phyloP scores from a whole-genome alignment of 345 rosid species.

The Gossypium thurberi region DNA sequence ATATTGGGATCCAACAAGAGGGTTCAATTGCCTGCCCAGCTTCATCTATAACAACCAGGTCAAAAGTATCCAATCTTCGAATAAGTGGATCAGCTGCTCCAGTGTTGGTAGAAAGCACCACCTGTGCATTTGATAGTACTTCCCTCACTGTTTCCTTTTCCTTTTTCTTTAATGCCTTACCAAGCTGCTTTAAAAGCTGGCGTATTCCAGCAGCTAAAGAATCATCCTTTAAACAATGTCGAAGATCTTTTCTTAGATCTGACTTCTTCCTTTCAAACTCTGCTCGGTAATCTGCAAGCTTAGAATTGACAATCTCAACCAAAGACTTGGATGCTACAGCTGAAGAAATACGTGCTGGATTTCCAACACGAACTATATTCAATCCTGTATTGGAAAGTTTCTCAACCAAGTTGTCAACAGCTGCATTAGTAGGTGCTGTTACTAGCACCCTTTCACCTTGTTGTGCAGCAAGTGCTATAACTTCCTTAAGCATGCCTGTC shows the following conservation, averaged over 20 bases:
- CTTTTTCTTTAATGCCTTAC: conserved; percentile 74
- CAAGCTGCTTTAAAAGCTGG: conserved; percentile 90
- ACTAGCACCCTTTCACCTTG: conserved; percentile 93
- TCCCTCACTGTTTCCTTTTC: conserved; percentile 88
- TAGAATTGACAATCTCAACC: conserved; percentile 70
- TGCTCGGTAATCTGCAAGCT: conserved; percentile 51
- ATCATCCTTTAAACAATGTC: conserved; percentile 77
- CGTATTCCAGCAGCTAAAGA: conserved; percentile 95
- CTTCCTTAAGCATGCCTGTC: conserved; percentile 83
- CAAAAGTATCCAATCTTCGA: conserved; percentile 68
- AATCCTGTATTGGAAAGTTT: conserved; percentile 64
- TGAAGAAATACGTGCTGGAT: conserved; percentile 88
- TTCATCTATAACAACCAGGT: conserved; percentile 91
- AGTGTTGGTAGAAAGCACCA: conserved; percentile 88
- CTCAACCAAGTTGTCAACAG: conserved; percentile 94
- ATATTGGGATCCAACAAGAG: conserved; percentile 87
- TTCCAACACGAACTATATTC: conserved; percentile 83
- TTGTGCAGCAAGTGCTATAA: conserved; percentile 60
- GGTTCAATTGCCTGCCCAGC: conserved; percentile 98
- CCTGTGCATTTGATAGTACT: conserved; percentile 70
- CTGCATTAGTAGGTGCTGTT: conserved; percentile 96
- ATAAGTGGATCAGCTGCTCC: conserved; percentile 94
- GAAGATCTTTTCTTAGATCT: conserved; percentile 78
- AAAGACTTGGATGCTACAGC: conserved; percentile 82
- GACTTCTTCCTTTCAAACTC: conserved; percentile 86